Base-by-base conservation (phyloP, 2,329 filamentous ascomycete species). In the Pezicula carpinea region DNA sequence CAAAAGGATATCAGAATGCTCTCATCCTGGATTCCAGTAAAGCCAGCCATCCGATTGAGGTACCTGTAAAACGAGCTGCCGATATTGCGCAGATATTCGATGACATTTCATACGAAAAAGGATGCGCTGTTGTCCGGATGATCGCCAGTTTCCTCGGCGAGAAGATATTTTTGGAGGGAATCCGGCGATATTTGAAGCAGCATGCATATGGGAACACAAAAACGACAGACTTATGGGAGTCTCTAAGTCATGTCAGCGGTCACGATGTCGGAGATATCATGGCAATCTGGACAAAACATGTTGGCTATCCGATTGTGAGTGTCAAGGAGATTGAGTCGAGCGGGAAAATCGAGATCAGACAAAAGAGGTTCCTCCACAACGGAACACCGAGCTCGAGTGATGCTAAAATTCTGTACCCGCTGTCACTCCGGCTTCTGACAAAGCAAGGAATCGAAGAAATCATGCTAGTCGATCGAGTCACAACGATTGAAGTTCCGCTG, bases 51-150 rank as follows among this genome's bases (percentile, higher is more conserved):
- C 48, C 50, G 4, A 49, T 56, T 18, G 47, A 54, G 18, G 47
- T 41, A 11, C 48, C 50, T 5, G 47, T 47, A n/a, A 41, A 43
- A 19, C 44, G 36, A 17, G 35, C 43, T 2, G 36, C 23, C 11
- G 39, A 46, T 6, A 48, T 87, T 64, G 85, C 83, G 65, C 82
- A 87, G 66, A 85, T 87, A 54, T 88, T 87, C 59, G 83, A 87
- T 60, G 79, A 79, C 34, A 88, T 87, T 48, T 85, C 83, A 3
- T 87, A 88, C 66, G 80, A 79, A 32, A 88, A 88, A 68, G 84
- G 83, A 13, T 85, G 81, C 14, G 82, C 80, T 51, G 80, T 87
- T 18, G 69, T 88, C 43, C 78, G 83, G 58, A 88, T 87, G 84
- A 80, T 87, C 51, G 85, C 82, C 19, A 83, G 82, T 59, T 83